These are phyloP conservation scores for Fusarium ramigenum DNA, from an alignment of 2,329 filamentous ascomycete genomes.

Conservation along the genomic window DNA sequence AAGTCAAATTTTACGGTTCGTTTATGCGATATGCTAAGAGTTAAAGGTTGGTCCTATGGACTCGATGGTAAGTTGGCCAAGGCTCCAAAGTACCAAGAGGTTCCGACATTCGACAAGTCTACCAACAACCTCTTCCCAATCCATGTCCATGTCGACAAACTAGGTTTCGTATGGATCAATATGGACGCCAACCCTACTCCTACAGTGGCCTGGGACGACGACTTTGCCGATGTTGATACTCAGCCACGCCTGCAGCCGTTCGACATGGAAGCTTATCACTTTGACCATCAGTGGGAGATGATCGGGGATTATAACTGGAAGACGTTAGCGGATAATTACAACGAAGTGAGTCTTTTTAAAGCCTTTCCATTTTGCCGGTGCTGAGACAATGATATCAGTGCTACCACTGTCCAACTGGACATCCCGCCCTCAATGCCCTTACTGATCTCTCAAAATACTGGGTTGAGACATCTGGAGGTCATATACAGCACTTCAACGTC, in stretches of 20 bases:
- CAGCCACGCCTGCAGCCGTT: slow-evolving; percentile 55
- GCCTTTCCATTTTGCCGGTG: no score
- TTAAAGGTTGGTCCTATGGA: neutral
- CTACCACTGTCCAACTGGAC: slow-evolving; percentile 68
- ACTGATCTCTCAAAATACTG: slow-evolving; percentile 57
- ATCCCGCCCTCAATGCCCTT: slow-evolving; percentile 60
- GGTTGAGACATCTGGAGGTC: slow-evolving; percentile 56
- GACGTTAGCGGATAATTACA: slow-evolving; percentile 69
- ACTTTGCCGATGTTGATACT: slow-evolving; percentile 57
- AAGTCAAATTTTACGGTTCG: no score
- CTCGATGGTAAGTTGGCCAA: neutral
- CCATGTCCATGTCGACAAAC: neutral
- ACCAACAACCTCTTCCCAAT: neutral
- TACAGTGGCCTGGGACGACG: slow-evolving; percentile 57
- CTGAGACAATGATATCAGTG: slow-evolving; percentile 46
- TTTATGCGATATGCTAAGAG: no score
- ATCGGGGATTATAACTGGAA: slow-evolving; percentile 68
- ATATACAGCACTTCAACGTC: slow-evolving; percentile 59
- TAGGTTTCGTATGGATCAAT: neutral
- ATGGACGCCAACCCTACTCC: neutral
- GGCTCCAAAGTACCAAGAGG: neutral
- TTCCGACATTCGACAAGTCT: neutral
- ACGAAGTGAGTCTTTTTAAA: slow-evolving; percentile 46
- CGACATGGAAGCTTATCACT: slow-evolving; percentile 60
- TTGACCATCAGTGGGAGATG: slow-evolving; percentile 66